These are phyloP conservation scores for Botrytis cinerea DNA, from an alignment of 2,329 filamentous ascomycete species.

Conservation along the genomic window DNA sequence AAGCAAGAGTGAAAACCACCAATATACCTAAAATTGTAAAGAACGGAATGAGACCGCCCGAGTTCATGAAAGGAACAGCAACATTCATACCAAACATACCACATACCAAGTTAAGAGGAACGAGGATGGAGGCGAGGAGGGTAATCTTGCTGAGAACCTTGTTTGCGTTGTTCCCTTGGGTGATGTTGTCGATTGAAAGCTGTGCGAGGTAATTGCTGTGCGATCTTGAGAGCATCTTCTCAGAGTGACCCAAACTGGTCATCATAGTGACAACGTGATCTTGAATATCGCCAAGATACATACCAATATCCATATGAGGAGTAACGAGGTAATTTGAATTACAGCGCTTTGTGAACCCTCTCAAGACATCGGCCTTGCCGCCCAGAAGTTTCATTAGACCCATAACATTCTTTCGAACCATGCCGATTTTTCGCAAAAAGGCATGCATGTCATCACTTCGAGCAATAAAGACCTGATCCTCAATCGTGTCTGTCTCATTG, in stretches of 20 bases:
- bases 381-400: conserved; percentile 88
- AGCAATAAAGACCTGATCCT: conserved; percentile 92
- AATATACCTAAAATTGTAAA: conserved; percentile 62
- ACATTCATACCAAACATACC: conserved; percentile 75
- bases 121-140: conserved; percentile 89
- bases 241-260: conserved; percentile 91
- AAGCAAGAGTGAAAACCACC: conserved; percentile 48
- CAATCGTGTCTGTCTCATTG: conserved; percentile 84
- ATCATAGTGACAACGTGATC: conserved; percentile 99
- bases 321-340: conserved; percentile 97
- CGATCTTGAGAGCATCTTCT: conserved; percentile 92
- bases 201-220: conserved; percentile 97
- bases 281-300: conserved; percentile 96
- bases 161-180: conserved; percentile 85
- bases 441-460: conserved; percentile 85
- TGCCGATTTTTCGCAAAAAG: conserved; percentile 86
- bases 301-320: conserved; percentile 91
- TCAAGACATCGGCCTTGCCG: conserved; percentile 97
- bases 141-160: conserved; percentile 93
- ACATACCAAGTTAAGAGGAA: conserved; percentile 90
- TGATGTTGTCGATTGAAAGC: conserved; percentile 86
- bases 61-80: conserved; percentile 61
- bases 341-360: conserved; percentile 96
- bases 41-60: conserved; percentile 54
- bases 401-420: conserved; percentile 92